Evolutionary conservation across 1,139 yeast species (phyloP).

Genomic region (Debaryomyces nepalensis): DNA sequence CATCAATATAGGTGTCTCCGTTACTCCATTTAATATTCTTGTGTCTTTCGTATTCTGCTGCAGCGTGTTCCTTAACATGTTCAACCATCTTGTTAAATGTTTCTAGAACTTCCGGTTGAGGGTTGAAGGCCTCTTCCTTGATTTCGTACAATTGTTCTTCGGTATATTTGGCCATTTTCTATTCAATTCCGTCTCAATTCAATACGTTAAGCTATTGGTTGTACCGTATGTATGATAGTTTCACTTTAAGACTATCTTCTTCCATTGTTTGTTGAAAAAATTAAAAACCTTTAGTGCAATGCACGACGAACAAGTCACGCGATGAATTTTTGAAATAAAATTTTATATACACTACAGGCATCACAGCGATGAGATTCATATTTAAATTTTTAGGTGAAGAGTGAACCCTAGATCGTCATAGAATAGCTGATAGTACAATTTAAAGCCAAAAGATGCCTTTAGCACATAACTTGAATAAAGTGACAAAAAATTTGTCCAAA

Average conservation of each 20-base stretch:
- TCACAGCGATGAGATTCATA: conserved; percentile 18
- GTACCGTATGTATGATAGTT: conserved; percentile 1
- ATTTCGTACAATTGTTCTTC: conserved; percentile 68
- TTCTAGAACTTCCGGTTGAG: conserved; percentile 64
- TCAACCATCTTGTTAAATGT: conserved; percentile 71
- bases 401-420: background rate
- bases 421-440: background rate
- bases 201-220: conserved; percentile 2
- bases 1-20: conserved; percentile 56
- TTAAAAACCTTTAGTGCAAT: background rate
- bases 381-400: conserved; percentile 8
- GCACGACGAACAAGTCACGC: conserved; percentile 13
- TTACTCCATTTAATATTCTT: conserved; percentile 40
- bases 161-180: conserved; percentile 62
- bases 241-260: conserved; percentile 1
- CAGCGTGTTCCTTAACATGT: conserved; percentile 56
- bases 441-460: conserved; percentile 64
- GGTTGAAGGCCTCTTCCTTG: conserved; percentile 59
- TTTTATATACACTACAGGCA: conserved; percentile 1
- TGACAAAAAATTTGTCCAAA: conserved; percentile 64
- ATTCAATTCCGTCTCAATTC: conserved; percentile 6
- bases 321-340: conserved; percentile 7
- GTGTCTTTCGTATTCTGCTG: conserved; percentile 37
- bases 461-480: conserved; percentile 73
- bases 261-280: conserved; percentile 11